phyloP scores from a whole-genome alignment of 2,329 filamentous ascomycete species.

The Pezicula neosporulosa region DNA sequence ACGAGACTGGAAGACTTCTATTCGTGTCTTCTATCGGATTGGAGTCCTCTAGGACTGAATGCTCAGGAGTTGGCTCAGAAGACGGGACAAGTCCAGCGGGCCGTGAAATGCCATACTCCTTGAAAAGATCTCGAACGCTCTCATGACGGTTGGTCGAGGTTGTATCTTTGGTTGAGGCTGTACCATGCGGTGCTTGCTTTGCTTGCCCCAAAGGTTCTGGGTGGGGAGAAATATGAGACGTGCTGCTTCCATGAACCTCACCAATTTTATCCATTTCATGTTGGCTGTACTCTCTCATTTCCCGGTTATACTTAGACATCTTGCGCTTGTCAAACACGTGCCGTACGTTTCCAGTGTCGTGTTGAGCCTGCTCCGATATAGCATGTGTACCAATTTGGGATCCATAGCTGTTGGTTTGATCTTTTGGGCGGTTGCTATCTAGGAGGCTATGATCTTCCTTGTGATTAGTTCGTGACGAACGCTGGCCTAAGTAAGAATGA shows the following conservation, averaged over 20 bases:
- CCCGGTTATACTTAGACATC: not conserved
- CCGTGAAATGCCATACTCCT: constrained; percentile 41
- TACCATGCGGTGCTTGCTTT: too few relatives aligned
- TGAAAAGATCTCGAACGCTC: constrained; percentile 45
- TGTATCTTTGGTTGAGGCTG: constrained; percentile 6
- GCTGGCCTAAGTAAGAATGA: constrained; percentile 26
- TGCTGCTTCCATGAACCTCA: not conserved
- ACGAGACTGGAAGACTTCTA: not conserved
- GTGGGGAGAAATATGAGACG: too few relatives aligned
- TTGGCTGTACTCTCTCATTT: not conserved
- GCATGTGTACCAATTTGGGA: not conserved
- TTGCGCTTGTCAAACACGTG: not conserved
- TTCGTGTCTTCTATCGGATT: not conserved
- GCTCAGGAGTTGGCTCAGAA: constrained; percentile 4
- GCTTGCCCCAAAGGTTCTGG: too few relatives aligned
- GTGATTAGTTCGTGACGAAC: constrained; percentile 19
- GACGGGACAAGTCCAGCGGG: constrained; percentile 33
- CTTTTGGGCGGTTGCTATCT: not conserved
- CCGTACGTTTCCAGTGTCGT: not conserved
- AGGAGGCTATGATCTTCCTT: constrained; percentile 20
- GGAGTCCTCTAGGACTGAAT: constrained; percentile 1
- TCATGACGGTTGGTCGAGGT: constrained; percentile 34
- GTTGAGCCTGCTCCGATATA: not conserved
- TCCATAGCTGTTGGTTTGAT: not conserved
- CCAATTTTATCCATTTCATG: not conserved